Evolutionary conservation across 2,329 filamentous ascomycete species (phyloP), one percentile per base, ranked within the genome.

Genomic region (Arthrobotrys sinensis): DNA sequence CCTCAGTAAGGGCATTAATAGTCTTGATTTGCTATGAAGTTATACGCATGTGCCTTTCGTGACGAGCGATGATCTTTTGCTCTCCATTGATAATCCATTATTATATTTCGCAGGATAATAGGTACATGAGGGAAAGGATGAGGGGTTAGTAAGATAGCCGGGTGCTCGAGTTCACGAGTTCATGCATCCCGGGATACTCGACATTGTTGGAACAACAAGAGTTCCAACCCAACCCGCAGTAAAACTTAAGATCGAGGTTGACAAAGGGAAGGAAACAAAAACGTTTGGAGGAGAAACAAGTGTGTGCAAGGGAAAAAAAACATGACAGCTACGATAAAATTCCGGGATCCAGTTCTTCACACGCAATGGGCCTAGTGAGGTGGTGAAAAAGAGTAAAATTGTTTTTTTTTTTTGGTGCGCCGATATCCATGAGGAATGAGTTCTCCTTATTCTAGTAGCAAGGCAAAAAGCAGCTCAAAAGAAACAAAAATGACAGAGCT

Each of bases 351-450:
- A 11, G 38, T 24, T n/a, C 19, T 21, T 48, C 52, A 48, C 38
- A 28, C 8, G 11, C 11, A 45, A 21, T 8, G 11, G 8, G 28
- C 46, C 21, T 53, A 53, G n/a, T 38, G 10, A 62, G 21, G 16
- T 46, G 62, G 40, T n/a, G 24, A 46, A 43, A 50, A 50, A 57
- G 34, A 73, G 14, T 19, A 57, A 48, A 19, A 48, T 46, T 45
- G 19, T 66, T 57, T 46, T 70, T 46, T 69, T 66, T 67, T 67
- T 76, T 76, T 69, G 53, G 64, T 55, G 66, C 73, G 73, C 73
- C 73, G 73, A 60, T 57, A 71, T 70, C 73, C 73, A 71, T 77
- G 73, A 71, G 73, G 66, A 70, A 71, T 77, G 60, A 67, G 50
- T 75, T 66, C 36, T 65, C 73, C 73, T 45, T 71, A 57, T 64